Evolutionary conservation across 23 red algal genomes (phyloP), one percentile per base, ranked within the genome.

Genomic region (Agarophyton chilense): DNA sequence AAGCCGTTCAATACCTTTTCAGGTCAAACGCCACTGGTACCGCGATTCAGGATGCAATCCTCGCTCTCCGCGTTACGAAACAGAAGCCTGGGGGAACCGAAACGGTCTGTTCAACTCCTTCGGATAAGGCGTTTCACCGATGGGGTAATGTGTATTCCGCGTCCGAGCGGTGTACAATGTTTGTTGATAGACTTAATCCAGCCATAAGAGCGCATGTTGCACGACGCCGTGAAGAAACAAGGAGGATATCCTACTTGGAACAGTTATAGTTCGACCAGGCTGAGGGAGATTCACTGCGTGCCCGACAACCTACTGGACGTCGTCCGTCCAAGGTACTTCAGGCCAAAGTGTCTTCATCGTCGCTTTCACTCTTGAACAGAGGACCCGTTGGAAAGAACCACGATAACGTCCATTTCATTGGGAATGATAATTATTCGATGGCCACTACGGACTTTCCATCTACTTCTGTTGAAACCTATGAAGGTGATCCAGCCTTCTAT

Each of bases 1-100:
- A 77, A 77, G 67, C 84, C 44, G 65, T 88, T 2, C 45, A 75
- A 18, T 77, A 88, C 72, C 68, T 88, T 9, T 41, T 88, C 38
- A 21, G 67, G 21, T 75, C 84, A 19, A 2, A 77, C 70, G 50
- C 49, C 24, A 88, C 45, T 0, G 16, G 19, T 0, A 61, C 45
- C 8, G 51, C 36, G 13, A 72, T 88, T n/a, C 34, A 36, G 10
- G 12, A 77, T 22, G 70, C 70, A 7, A 61, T 46, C 12, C 28
- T 63, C 22, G 38, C 45, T 61, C 65, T 58, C 9, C 46, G 45
- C 41, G 45, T 26, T 22, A 28, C 57, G 10, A 40, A 50, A 0
- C 84, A 88, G 47, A 67, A 28, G 29, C 9, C 50, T 42, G 34
- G 50, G n/a, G 67, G 64, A 78, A 60, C 85, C 22, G 85, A 89